Conservation (phyloP, 1,139 yeast species). For the Nadsonia starkeyi-henricii region DNA sequence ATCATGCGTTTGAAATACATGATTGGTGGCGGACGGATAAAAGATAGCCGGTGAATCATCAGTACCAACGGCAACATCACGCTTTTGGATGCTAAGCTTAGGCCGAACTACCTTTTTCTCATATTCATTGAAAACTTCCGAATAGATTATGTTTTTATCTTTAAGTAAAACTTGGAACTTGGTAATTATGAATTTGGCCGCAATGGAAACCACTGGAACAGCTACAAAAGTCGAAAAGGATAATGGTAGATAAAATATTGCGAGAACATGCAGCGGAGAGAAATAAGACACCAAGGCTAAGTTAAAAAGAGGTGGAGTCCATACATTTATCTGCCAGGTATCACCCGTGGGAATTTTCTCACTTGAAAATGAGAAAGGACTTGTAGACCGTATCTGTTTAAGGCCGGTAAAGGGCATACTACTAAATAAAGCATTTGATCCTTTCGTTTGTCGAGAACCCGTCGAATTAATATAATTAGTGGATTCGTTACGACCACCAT, state of each 20-base stretch:
- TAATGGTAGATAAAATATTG: background rate
- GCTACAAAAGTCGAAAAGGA: background rate
- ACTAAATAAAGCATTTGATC: no score
- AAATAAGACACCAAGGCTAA: background rate
- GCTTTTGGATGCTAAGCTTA: background rate
- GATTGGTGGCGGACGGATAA: background rate
- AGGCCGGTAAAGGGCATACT: no score
- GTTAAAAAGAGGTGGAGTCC: background rate
- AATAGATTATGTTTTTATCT: background rate
- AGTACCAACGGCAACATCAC: background rate
- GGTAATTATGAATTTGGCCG: background rate
- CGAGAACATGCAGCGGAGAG: background rate
- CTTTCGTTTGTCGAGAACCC: no score
- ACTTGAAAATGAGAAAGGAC: no score
- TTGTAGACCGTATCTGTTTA: no score
- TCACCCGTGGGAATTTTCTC: background rate
- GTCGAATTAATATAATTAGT: no score
- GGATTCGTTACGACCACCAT: no score
- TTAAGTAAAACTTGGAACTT: background rate
- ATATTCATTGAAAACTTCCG: background rate
- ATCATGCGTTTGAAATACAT: background rate
- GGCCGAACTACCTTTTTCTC: background rate
- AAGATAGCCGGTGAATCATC: background rate
- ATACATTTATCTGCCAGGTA: background rate
- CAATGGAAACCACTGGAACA: background rate